Conservation (phyloP, 352 stramenopile genomes). For the Plasmopara viticola region DNA sequence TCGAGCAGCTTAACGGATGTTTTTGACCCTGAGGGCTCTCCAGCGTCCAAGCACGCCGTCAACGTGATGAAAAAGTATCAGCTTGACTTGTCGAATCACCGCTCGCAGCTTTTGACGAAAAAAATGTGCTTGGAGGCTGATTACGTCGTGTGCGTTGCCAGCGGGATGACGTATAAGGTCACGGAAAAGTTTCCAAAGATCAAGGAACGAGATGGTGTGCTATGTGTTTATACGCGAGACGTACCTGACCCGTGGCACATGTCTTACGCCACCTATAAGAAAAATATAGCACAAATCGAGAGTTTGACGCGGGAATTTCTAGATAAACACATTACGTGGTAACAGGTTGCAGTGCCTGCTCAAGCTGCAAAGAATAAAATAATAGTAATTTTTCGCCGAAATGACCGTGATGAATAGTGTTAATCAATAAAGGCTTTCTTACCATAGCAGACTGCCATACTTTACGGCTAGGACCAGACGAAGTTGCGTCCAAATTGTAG, state of each 20-base stretch:
- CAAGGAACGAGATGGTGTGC: constrained; percentile 43
- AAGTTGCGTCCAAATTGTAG: too few species aligned
- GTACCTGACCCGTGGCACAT: constrained; percentile 80
- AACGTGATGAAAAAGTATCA: constrained; percentile 72
- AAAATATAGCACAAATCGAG: constrained; percentile 68
- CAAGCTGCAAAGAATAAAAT: too few species aligned
- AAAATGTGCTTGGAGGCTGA: constrained; percentile 59
- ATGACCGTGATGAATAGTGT: too few species aligned
- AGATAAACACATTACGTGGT: constrained; percentile 48
- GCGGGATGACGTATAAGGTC: constrained; percentile 54
- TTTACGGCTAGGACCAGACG: too few species aligned
- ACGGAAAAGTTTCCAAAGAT: constrained; percentile 54
- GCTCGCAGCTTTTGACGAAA: constrained; percentile 58
- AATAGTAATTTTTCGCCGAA: too few species aligned
- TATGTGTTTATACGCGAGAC: constrained; percentile 54
- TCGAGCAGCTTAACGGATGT: constrained; percentile 53
- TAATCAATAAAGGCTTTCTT: too few species aligned
- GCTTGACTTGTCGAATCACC: constrained; percentile 60
- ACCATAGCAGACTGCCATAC: too few species aligned
- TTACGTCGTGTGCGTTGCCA: constrained; percentile 71
- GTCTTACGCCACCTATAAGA: constrained; percentile 78
- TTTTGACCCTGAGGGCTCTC: constrained; percentile 61
- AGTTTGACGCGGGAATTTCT: constrained; percentile 75
- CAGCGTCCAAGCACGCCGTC: constrained; percentile 52
- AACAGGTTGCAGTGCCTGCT: constrained; percentile 1